These are phyloP conservation scores for Colletotrichum lupini DNA, from an alignment of 2,329 filamentous ascomycete genomes.

Conservation along the genomic window DNA sequence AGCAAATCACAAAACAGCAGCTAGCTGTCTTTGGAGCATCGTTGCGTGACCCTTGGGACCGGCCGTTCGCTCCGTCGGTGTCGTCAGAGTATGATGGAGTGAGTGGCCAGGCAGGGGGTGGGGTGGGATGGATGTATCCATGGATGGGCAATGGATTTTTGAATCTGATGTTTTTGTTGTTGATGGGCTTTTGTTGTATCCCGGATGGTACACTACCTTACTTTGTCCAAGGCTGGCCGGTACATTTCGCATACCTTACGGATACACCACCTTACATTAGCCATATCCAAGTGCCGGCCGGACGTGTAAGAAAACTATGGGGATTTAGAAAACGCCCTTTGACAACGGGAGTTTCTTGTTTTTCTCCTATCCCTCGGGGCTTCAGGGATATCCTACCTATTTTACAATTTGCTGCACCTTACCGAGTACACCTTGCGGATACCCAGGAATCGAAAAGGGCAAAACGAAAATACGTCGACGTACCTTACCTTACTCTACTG, in stretches of 20 bases:
- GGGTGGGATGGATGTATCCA: background rate
- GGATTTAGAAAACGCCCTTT: background rate
- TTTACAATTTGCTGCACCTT: background rate
- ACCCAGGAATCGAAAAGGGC: background rate
- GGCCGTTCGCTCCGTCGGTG: constrained; percentile 12
- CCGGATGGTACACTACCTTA: background rate
- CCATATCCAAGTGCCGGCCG: background rate
- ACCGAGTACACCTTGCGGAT: background rate
- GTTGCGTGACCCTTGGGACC: background rate
- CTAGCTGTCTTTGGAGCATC: constrained; percentile 7
- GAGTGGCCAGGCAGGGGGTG: background rate
- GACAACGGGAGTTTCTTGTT: background rate
- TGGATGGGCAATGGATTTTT: background rate
- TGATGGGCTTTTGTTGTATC: background rate
- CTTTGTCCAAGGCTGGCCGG: too few species aligned
- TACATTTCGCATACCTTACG: too few species aligned
- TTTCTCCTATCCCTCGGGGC: background rate
- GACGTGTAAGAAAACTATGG: background rate
- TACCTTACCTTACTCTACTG: too few species aligned
- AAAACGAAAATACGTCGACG: background rate
- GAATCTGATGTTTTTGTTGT: background rate
- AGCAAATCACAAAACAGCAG: constrained; percentile 1
- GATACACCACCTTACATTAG: too few species aligned
- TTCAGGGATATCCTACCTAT: background rate
- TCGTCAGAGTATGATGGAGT: constrained; percentile 1